Conservation (phyloP, 2,329 filamentous ascomycete genomes). For the Colletotrichum godetiae region DNA sequence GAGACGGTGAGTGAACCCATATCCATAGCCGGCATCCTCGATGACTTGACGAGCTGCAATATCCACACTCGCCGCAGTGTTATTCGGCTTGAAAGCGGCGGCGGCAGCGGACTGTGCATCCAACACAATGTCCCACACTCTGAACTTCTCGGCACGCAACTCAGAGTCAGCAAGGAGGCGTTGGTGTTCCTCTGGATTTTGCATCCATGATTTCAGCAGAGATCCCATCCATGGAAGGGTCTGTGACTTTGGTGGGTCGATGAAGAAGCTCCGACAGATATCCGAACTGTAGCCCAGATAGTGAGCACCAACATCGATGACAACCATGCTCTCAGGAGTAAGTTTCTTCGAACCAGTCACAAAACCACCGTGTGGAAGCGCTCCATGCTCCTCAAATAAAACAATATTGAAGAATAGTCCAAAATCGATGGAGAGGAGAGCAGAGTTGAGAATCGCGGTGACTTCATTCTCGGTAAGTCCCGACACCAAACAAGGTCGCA, state of each 20-base stretch:
- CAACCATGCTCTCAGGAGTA: slow-evolving; percentile 64
- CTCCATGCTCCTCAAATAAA: slow-evolving; percentile 67
- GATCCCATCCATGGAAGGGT: background rate
- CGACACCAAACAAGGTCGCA: slow-evolving; percentile 64
- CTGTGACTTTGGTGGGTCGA: slow-evolving; percentile 44
- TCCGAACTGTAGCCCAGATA: slow-evolving; percentile 73
- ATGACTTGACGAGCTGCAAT: slow-evolving; percentile 70
- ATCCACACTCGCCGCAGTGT: slow-evolving; percentile 69
- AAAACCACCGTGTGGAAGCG: slow-evolving; percentile 65
- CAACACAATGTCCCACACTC: slow-evolving; percentile 70
- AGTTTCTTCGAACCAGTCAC: slow-evolving; percentile 62
- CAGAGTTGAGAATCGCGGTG: slow-evolving; percentile 64
- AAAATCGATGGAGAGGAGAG: slow-evolving; percentile 64
- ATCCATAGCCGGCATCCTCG: slow-evolving; percentile 66
- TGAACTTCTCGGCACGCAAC: slow-evolving; percentile 60
- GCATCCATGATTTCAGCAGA: background rate
- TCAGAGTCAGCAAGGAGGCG: slow-evolving; percentile 8
- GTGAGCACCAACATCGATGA: slow-evolving; percentile 73
- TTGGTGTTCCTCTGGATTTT: background rate
- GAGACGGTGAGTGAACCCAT: slow-evolving; percentile 70
- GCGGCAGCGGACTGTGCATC: slow-evolving; percentile 70
- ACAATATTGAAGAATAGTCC: slow-evolving; percentile 73
- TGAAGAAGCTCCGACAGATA: slow-evolving; percentile 72
- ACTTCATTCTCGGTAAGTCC: slow-evolving; percentile 70
- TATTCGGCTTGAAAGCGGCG: slow-evolving; percentile 59